Conservation (phyloP, 2,329 filamentous ascomycete species). For the Beauveria caledonica region DNA sequence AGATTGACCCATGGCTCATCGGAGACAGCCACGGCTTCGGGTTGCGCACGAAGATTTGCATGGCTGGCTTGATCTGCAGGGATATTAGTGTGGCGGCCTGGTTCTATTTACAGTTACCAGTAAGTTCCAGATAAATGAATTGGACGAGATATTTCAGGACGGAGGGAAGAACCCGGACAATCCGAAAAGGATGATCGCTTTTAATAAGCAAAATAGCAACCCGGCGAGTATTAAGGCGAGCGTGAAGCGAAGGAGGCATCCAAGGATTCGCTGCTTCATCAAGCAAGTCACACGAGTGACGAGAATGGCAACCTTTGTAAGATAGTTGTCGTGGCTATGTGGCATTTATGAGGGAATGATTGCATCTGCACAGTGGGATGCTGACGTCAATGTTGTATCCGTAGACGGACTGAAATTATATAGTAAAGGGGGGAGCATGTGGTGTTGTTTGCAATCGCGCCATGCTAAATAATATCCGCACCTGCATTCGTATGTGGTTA, state of each 20-base stretch:
- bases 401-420: no score
- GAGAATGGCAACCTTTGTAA: neutral
- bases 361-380: neutral
- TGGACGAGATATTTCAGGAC: neutral
- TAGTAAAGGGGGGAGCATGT: no score
- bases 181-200: no score
- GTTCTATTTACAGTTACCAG: neutral
- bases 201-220: no score
- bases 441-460: no score
- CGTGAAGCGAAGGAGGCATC: neutral
- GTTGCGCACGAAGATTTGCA: neutral
- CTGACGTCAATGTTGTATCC: no score
- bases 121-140: no score
- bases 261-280: slow-evolving; percentile 1
- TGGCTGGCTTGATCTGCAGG: neutral
- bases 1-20: neutral
- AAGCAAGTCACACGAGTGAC: neutral
- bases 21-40: neutral
- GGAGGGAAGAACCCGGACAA: neutral
- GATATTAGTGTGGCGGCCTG: neutral
- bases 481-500: neutral
- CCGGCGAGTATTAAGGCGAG: neutral
- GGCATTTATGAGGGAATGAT: neutral
- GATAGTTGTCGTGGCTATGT: no score
- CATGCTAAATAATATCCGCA: neutral